These are phyloP conservation scores for Pichia terricola DNA, from an alignment of 1,139 yeast genomes.

Conservation along the genomic window DNA sequence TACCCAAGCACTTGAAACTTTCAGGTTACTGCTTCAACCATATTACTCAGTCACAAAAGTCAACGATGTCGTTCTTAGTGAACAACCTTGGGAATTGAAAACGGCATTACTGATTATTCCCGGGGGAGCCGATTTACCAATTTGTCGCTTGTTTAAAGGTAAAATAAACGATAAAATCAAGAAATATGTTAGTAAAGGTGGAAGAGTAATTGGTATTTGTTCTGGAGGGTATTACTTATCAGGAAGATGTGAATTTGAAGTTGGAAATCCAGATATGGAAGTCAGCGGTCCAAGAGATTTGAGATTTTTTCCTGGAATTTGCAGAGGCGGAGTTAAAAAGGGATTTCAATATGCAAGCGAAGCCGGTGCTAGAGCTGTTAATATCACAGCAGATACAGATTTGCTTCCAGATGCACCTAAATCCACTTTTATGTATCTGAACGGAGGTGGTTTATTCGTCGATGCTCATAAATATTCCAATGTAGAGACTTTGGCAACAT, in stretches of 20 bases:
- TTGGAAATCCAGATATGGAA: constrained; percentile 58
- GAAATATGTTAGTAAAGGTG: constrained; percentile 69
- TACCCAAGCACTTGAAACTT: constrained; percentile 69
- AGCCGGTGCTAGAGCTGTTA: constrained; percentile 59
- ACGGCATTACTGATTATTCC: constrained; percentile 80
- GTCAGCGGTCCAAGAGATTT: constrained; percentile 82
- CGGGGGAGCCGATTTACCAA: constrained; percentile 92
- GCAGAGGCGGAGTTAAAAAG: constrained; percentile 69
- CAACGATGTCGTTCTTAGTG: constrained; percentile 47
- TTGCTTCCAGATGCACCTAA: constrained; percentile 21
- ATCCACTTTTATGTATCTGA: constrained; percentile 42
- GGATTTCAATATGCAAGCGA: constrained; percentile 79
- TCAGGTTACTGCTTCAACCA: constrained; percentile 72
- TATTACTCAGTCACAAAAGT: constrained; percentile 78
- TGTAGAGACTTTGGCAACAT: constrained; percentile 66
- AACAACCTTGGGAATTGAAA: constrained; percentile 84
- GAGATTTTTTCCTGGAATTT: constrained; percentile 69
- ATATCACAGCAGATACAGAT: constrained; percentile 29
- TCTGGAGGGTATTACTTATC: constrained; percentile 94
- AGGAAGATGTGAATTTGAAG: constrained; percentile 73
- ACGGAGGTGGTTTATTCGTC: constrained; percentile 84
- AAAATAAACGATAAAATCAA: constrained; percentile 50
- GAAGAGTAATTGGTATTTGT: constrained; percentile 76
- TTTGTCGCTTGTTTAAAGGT: constrained; percentile 62
- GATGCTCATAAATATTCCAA: constrained; percentile 53